These are phyloP conservation scores for Conticribra guillardii DNA, from an alignment of 108 stramenopile species.

Conservation along the genomic window DNA sequence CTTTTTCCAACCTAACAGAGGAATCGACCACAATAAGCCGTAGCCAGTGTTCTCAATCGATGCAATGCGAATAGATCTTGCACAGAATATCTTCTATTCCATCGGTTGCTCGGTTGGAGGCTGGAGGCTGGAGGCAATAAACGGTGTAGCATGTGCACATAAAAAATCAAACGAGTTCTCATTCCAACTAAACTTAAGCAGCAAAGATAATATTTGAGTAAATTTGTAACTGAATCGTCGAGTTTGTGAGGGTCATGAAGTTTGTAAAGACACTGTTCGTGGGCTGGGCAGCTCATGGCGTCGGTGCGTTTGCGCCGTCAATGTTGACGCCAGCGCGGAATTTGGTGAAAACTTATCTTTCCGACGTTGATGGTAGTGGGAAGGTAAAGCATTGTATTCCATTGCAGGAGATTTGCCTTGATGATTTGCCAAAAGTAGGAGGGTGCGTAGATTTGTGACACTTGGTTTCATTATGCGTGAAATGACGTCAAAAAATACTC, in stretches of 20 bases:
- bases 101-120: too few species aligned
- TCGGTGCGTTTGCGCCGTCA: conserved; percentile 13
- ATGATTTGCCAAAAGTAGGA: conserved; percentile 49
- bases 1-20: neutral
- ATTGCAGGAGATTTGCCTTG: conserved; percentile 31
- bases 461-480: too few species aligned
- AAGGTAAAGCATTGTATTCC: conserved; percentile 40
- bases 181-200: neutral
- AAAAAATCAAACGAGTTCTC: neutral
- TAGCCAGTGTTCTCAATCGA: neutral
- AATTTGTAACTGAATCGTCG: neutral
- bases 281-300: conserved; percentile 8
- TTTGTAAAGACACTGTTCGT: conserved; percentile 6
- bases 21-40: neutral
- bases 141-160: neutral
- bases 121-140: neutral
- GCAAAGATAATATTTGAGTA: neutral
- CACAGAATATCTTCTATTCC: too few species aligned
- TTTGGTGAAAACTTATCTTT: conserved; percentile 15
- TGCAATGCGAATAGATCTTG: neutral
- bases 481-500: too few species aligned
- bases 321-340: neutral
- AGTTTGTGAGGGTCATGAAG: neutral
- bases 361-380: too few species aligned
- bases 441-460: too few species aligned